Evolutionary conservation across 768 basidiomycete genomes (phyloP), one percentile per base, ranked within the genome.

Genomic region (Russula vinacea): DNA sequence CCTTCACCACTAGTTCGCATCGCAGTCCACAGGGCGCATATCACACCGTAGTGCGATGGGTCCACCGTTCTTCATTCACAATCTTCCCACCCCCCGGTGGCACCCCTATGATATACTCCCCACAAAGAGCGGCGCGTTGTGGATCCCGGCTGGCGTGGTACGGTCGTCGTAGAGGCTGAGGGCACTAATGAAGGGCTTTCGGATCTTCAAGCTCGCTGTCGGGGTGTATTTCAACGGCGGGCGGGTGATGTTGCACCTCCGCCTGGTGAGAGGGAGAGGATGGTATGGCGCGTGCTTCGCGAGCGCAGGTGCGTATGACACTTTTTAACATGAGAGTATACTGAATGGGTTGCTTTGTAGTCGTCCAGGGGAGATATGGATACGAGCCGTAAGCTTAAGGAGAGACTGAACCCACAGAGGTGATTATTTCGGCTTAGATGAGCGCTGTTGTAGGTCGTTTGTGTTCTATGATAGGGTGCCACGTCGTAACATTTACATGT

Each of bases 1-100:
- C 59, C 62, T 62, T 62, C 52, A 56, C 22, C 68, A 50, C 24
- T 40, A 55, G 40, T 37, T 60, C 53, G 62, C 62, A 49, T 53
- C 62, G 52, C 65, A 92, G 89, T n/a, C 88, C 89, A 2, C 89
- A 92, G 73, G 90, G 90, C 39, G 80, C 82, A 5, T 78, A 84
- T 66, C 90, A 92, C 68, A 90, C 88, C 64, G 89, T 93, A 58
- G 86, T 93, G 14, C 87, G 89, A 33, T 94, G 92, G 91, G 84
- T 90, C 0, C 84, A 92, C 69, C 87, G 91, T 16, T 88, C 91
- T 2, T 83, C 86, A 7, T 92, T 93, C 74, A 78, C 80, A 13
- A 80, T 93, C 47, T 82, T 84, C 1, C 83, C 86, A 0, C 70
- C 73, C 16, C 73, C 70, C 54, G 74, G 73, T 59, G 72, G 74